These are phyloP conservation scores for Pseudisothecium myosuroides DNA, from an alignment of 225 moss, liverwort and hornwort species.

Conservation along the genomic window DNA sequence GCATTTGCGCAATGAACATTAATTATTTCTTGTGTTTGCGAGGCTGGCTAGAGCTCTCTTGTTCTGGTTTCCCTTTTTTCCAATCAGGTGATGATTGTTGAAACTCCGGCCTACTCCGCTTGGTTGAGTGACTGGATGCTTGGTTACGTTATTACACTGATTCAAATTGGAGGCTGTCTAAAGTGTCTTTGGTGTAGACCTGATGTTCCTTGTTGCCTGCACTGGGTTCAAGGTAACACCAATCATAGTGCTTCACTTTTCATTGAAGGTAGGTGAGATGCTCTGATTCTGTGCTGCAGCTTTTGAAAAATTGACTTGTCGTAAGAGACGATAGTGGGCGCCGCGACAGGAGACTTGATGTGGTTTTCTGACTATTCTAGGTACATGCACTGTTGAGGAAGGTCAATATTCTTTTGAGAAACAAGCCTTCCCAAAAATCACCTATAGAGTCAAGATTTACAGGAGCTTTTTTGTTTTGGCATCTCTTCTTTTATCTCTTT, in stretches of 20 bases:
- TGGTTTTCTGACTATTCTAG: background rate
- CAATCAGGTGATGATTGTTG: conserved; percentile 1
- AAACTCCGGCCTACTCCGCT: background rate
- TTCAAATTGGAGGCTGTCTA: background rate
- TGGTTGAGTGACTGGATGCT: background rate
- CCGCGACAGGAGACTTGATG: background rate
- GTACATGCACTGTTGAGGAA: background rate
- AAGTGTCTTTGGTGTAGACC: background rate
- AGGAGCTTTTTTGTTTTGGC: too few species aligned
- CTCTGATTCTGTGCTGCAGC: background rate
- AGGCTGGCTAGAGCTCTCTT: background rate
- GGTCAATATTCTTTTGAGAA: too few species aligned
- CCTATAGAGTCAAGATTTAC: background rate
- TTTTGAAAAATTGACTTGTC: background rate
- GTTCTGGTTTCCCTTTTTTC: background rate
- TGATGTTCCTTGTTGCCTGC: background rate
- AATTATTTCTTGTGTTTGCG: background rate
- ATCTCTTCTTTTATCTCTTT: background rate
- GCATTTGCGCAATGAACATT: background rate
- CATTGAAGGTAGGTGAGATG: background rate
- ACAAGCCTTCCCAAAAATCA: background rate
- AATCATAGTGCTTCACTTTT: background rate
- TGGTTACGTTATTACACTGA: background rate
- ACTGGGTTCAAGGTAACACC: background rate
- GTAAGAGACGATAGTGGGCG: too few species aligned